Percentiles rank a stretch among this genome's conserved stretches.
Conservation (phyloP, 306 rosid genomes). For the Hippophae gyantsensis region DNA sequence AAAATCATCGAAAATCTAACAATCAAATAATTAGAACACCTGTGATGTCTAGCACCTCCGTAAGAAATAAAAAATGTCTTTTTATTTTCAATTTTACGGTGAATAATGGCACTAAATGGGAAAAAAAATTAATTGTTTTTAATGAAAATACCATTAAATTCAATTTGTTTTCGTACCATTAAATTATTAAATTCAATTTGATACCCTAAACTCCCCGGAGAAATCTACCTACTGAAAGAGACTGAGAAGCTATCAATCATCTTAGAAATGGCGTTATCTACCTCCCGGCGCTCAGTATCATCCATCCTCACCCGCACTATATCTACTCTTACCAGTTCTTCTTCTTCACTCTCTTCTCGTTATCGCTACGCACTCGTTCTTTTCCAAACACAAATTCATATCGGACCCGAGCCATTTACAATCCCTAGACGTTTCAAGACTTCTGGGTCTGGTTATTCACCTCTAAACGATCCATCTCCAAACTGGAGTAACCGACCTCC, state of each 20-base stretch:
- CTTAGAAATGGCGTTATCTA: conserved; percentile 49
- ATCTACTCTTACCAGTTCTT: conserved; percentile 11
- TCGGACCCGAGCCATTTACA: conserved; percentile 13
- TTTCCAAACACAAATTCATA: conserved; percentile 25
- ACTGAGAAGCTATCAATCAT: background rate
- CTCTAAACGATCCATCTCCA: conserved; percentile 67
- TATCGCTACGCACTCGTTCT: conserved; percentile 35
- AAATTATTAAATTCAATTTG: too few relatives aligned
- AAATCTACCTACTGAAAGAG: background rate
- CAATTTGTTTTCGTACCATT: too few relatives aligned
- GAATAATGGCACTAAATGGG: too few relatives aligned
- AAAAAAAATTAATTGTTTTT: too few relatives aligned
- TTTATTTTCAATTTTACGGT: too few relatives aligned
- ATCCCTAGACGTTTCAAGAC: conserved; percentile 35
- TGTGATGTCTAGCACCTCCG: too few relatives aligned
- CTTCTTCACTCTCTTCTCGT: conserved; percentile 26
- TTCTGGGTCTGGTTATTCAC: conserved; percentile 72
- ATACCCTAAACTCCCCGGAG: too few relatives aligned
- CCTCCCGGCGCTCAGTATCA: conserved; percentile 51
- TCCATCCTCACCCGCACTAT: conserved; percentile 29
- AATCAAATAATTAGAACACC: too few relatives aligned
- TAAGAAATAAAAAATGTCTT: too few relatives aligned
- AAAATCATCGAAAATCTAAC: too few relatives aligned
- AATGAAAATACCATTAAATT: too few relatives aligned
- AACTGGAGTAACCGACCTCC: conserved; percentile 94